Evolutionary conservation across 23 red algal species (phyloP), one percentile per base, ranked within the genome.

Genomic region (Gracilariopsis chorda): DNA sequence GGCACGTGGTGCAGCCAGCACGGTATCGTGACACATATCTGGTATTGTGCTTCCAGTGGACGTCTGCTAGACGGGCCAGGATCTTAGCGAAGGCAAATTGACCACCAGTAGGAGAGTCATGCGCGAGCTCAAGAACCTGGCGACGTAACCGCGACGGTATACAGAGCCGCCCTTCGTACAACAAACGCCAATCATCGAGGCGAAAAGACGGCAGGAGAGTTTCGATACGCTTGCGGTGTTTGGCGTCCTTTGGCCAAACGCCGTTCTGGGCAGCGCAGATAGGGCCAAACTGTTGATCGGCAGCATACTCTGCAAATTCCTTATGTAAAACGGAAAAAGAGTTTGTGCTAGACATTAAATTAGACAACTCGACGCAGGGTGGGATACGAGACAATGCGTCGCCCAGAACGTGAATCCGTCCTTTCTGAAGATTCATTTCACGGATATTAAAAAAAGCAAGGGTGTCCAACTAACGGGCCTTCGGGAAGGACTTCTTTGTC

Each of bases 31-130:
- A 13, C 14, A 70, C 16, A 33, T 70, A 13, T 70, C 62, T n/a
- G 12, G 28, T 16, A 13, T 30, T 70, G 35, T 82, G 78, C 49
- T 61, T 59, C 78, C 78, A 82, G 53, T 82, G 78, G 0, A 61
- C 2, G n/a, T 52, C 33, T 52, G 28, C 14, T 20, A 82, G 49
- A 29, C 51, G n/a, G 5, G 13, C 19, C 0, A 82, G 1, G 17
- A 1, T 82, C 41, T 63, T 60, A 7, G 23, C 33, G 41, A 35
- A 73, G 7, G 6, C 27, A 59, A 82, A 82, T 59, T 82, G 78
- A 32, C 45, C n/a, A 42, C 23, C 78, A 59, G 36, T 14, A 30
- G 16, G 33, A 3, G 29, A 2, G 48, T 82, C 78, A 59, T 59
- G 78, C 13, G 78, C 48, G 3, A 9, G 27, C 27, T 46, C 6